These are phyloP conservation scores for Sordariomycetes sp. DNA, from an alignment of 2,329 filamentous ascomycete genomes.

Conservation along the genomic window DNA sequence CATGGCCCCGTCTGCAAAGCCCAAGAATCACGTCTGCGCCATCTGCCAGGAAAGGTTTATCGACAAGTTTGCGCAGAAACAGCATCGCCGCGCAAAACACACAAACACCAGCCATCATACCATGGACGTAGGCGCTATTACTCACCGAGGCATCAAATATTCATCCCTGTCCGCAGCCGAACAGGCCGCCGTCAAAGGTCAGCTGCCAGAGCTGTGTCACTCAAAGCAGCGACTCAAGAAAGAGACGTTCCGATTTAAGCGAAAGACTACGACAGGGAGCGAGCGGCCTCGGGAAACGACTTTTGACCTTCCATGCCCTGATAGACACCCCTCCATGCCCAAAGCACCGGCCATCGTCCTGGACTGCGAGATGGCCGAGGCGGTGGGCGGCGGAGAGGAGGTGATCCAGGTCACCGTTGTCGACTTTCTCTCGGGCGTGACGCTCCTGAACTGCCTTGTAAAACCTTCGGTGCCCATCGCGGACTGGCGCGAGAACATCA, in stretches of 20 bases:
- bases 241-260: neutral
- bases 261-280: neutral
- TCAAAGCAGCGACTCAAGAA: neutral
- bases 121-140: too few species aligned
- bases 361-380: slow-evolving; percentile 4
- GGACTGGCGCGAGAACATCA: slow-evolving; percentile 3
- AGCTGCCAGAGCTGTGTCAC: slow-evolving; percentile 1
- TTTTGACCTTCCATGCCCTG: neutral
- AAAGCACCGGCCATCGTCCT: neutral
- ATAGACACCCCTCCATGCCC: neutral
- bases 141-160: too few species aligned
- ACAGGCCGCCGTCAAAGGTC: too few species aligned
- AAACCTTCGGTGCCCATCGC: slow-evolving; percentile 1
- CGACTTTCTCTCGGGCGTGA: slow-evolving; percentile 5
- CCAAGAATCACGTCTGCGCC: too few species aligned
- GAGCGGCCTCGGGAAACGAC: neutral
- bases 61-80: too few species aligned
- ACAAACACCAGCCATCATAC: too few species aligned
- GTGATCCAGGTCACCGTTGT: slow-evolving; percentile 1
- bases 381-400: slow-evolving; percentile 1
- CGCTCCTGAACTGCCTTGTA: neutral
- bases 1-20: too few species aligned
- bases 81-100: too few species aligned
- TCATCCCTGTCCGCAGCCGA: too few species aligned
- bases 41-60: too few species aligned